phyloP scores from a whole-genome alignment of 306 rosid species.

The Elaeagnus macrophylla region DNA sequence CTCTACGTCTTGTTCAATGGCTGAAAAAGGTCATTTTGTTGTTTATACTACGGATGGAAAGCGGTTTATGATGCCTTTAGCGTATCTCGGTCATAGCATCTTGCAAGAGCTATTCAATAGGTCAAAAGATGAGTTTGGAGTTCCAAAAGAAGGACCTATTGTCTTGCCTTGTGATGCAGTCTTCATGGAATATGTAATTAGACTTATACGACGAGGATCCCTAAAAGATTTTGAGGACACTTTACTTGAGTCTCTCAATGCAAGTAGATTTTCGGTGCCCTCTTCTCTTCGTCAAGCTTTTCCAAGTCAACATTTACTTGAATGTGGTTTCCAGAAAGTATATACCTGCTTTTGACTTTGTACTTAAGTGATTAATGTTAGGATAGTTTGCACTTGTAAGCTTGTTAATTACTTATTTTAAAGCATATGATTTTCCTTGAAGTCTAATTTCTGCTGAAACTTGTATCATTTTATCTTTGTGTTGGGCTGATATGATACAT shows the following conservation, averaged over 20 bases:
- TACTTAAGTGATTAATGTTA: no score
- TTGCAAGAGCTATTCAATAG: background rate
- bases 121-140: slow-evolving; percentile 25
- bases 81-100: slow-evolving; percentile 9
- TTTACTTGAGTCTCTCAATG: background rate
- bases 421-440: no score
- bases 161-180: slow-evolving; percentile 30
- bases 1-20: background rate
- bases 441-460: no score
- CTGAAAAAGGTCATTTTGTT: slow-evolving; percentile 18
- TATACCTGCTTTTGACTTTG: no score
- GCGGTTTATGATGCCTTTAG: slow-evolving; percentile 20
- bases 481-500: no score
- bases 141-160: slow-evolving; percentile 21
- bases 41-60: slow-evolving; percentile 1
- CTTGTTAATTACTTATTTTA: no score
- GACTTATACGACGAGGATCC: background rate
- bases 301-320: background rate
- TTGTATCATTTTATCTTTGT: no score
- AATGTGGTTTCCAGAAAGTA: background rate
- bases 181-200: slow-evolving; percentile 20
- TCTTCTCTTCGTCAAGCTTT: background rate
- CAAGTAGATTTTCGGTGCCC: background rate
- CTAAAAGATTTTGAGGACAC: background rate
- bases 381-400: no score